Conservation (phyloP, 2,329 filamentous ascomycete genomes). For the Colletotrichum sp. region DNA sequence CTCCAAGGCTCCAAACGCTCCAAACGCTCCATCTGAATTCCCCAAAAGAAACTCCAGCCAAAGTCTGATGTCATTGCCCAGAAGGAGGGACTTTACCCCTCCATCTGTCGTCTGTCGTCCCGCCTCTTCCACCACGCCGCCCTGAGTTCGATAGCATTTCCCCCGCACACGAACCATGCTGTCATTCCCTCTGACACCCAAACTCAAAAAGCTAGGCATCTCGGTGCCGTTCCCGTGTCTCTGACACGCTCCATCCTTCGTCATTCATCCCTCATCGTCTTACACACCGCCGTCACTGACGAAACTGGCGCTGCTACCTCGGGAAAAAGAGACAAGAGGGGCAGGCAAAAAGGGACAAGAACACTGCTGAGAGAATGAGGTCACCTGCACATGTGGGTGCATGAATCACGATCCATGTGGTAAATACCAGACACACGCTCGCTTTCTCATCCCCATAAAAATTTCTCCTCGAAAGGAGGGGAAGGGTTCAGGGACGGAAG, state of each 20-base stretch:
- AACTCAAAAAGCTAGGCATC: background rate
- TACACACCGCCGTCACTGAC: background rate
- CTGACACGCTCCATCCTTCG: background rate
- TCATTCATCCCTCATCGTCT: background rate
- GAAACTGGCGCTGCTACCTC: background rate
- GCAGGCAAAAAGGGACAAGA: background rate
- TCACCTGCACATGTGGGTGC: background rate
- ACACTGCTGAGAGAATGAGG: background rate
- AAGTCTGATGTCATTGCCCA: background rate
- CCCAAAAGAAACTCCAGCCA: background rate
- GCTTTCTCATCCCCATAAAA: background rate
- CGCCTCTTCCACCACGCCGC: background rate
- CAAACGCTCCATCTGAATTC: background rate
- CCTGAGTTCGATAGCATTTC: background rate
- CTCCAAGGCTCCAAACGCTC: background rate
- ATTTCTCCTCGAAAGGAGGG: background rate
- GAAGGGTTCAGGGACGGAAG: background rate
- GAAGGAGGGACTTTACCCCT: background rate
- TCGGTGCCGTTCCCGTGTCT: background rate
- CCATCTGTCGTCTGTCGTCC: background rate
- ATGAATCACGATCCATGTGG: slow-evolving; percentile 7
- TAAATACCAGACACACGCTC: background rate
- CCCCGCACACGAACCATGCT: background rate
- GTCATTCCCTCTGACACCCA: background rate
- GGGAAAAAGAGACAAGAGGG: background rate